Percentiles rank a stretch among this genome's conserved stretches.
Evolutionary conservation across 306 rosid genomes (phyloP).

Genomic region (Sicyos baderoa): DNA sequence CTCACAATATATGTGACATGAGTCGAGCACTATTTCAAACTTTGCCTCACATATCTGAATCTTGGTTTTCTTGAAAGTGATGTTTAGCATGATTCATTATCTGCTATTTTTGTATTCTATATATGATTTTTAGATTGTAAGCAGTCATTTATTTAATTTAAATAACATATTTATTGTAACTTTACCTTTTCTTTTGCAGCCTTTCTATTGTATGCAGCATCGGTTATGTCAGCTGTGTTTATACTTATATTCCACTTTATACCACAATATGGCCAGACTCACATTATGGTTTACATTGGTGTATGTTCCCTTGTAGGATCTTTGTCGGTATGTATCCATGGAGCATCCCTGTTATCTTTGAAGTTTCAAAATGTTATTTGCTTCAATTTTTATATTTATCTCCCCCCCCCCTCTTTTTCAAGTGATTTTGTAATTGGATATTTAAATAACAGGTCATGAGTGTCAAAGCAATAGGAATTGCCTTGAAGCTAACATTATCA

Average conservation of each 20-base stretch:
- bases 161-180: background rate
- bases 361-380: conserved; percentile 9
- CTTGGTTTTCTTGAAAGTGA: background rate
- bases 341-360: conserved; percentile 16
- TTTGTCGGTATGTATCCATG: conserved; percentile 63
- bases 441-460: conserved; percentile 73
- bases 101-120: background rate
- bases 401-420: conserved; percentile 4
- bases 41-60: background rate
- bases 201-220: conserved; percentile 72
- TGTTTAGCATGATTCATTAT: background rate
- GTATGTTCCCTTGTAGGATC: conserved; percentile 99
- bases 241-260: conserved; percentile 70
- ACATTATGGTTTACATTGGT: conserved; percentile 95
- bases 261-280: conserved; percentile 95
- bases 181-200: conserved; percentile 44
- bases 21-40: background rate
- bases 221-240: conserved; percentile 64
- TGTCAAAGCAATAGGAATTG: conserved; percentile 97
- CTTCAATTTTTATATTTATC: background rate
- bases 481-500: conserved; percentile 80
- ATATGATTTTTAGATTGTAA: background rate
- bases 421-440: background rate
- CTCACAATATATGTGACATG: background rate
- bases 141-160: background rate